These are phyloP conservation scores for Vaccinium corymbosum DNA, from an alignment of 148 eudicot species.

Conservation along the genomic window DNA sequence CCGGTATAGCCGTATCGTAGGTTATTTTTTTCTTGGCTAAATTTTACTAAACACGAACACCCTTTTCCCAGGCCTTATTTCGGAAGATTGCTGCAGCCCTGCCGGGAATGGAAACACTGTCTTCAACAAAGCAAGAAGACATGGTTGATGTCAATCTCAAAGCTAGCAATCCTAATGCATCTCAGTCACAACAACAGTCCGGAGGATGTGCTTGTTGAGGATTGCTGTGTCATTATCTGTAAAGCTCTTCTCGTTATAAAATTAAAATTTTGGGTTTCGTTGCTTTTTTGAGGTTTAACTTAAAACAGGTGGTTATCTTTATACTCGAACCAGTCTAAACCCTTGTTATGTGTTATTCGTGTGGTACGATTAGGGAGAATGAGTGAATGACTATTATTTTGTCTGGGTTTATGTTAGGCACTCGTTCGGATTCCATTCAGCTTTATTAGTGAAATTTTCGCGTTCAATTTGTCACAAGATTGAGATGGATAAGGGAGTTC, in stretches of 20 bases:
- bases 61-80: slow-evolving; percentile 35
- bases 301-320: background rate
- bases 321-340: background rate
- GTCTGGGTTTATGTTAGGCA: background rate
- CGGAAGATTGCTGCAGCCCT: slow-evolving; percentile 56
- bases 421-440: background rate
- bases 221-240: background rate
- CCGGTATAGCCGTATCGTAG: background rate
- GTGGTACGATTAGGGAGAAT: background rate
- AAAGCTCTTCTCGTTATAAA: slow-evolving; percentile 10
- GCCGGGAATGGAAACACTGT: slow-evolving; percentile 56
- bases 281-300: background rate
- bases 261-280: background rate
- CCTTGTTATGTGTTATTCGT: background rate
- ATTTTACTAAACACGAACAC: background rate
- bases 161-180: slow-evolving; percentile 37
- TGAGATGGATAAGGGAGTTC: background rate
- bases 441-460: slow-evolving; percentile 2
- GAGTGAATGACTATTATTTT: background rate
- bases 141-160: slow-evolving; percentile 58
- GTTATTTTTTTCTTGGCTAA: background rate
- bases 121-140: slow-evolving; percentile 53
- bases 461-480: background rate
- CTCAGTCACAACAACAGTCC: slow-evolving; percentile 39
- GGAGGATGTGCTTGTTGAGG: slow-evolving; percentile 48